Base-by-base conservation (phyloP, 208 protist genomes). In the Leptomonas seymouri region DNA sequence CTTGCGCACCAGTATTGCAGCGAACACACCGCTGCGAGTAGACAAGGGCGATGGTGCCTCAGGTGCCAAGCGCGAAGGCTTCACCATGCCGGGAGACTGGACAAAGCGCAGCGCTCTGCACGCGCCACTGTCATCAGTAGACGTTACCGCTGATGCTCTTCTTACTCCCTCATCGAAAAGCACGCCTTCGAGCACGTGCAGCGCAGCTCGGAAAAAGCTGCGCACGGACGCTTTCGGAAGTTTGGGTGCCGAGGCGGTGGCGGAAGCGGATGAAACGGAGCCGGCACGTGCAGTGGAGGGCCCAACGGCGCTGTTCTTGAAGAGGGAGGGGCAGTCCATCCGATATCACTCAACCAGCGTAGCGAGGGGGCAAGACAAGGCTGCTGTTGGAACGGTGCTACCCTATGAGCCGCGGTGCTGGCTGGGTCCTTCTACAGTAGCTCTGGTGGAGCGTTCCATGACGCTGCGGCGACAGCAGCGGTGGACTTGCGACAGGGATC, bases 401-500 rank as follows among this genome's bases (percentile, higher is more conserved):
- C 75, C 80, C 14, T 71, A 76, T 30, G 66, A 79, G 21, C 74
- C 85, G 41, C 65, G 67, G 15, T 86, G 78, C 56, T 92, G 83
- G 85, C 63, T 95, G 23, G 75, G 81, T 15, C 74, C 85, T 0
- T 62, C 67, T 20, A 83, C 74, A 11, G 81, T 86, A 11, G 72
- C 71, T 14, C 53, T 90, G 45, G 63, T 91, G 50, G 90, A 95
- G 68, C 54, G 63, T 25, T 89, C 84, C 4, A 25, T 28, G 0
- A 59, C 54, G n/a, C 54, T 95, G 28, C 77, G 73, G 25, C 66
- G 67, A 34, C 53, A 65, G 16, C 75, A 93, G 74, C 76, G 83
- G 21, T 95, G 90, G 90, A 90, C 86, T 2, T 78, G 71, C 42
- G 86, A 86, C 28, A 65, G 73, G 0, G 90, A 95, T 61, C 90